Evolutionary conservation across 768 basidiomycete genomes (phyloP).

Genomic region (Pleurotus platypus): DNA sequence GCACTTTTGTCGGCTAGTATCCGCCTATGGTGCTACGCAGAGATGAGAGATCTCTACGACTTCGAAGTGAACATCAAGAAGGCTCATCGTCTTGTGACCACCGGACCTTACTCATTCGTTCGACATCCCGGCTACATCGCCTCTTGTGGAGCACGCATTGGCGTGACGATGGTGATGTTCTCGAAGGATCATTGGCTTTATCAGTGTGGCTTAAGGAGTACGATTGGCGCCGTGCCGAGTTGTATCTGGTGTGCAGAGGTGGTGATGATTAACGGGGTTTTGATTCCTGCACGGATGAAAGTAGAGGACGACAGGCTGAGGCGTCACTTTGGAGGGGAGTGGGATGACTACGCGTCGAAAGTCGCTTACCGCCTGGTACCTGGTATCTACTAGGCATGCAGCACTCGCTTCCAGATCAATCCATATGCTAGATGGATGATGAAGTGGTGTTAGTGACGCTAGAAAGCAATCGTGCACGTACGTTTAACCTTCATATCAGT

Average conservation of each 20-base stretch:
- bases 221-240: neutral
- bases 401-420: no score
- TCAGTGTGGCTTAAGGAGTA: neutral
- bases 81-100: neutral
- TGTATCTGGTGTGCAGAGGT: no score
- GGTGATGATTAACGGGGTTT: no score
- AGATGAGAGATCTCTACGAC: no score
- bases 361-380: no score
- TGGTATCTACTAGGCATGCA: no score
- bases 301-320: conserved; percentile 4
- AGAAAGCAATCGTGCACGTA: no score
- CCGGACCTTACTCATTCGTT: neutral
- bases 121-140: neutral
- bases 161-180: neutral
- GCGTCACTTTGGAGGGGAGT: neutral
- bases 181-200: neutral
- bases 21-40: neutral
- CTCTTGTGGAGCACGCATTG: no score
- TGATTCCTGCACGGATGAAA: neutral
- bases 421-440: no score
- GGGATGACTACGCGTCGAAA: neutral
- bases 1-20: no score
- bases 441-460: no score
- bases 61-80: neutral
- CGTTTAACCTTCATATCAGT: no score